Conservation (phyloP, 495 filamentous ascomycete genomes). For the Aspergillus coremiiformis region DNA sequence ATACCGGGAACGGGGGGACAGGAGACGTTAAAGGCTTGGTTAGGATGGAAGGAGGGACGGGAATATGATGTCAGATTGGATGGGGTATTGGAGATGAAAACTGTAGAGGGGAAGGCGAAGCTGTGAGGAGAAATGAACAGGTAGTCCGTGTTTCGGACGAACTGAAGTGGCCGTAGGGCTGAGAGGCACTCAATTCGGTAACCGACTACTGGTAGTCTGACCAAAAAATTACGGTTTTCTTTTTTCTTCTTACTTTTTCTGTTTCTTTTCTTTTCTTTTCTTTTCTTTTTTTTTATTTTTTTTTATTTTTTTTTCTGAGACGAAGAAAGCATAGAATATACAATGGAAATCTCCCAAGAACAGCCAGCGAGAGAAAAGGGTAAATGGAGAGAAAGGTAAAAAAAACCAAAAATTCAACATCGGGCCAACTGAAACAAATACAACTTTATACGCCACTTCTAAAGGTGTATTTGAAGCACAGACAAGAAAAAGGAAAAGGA, state of each 20-base stretch:
- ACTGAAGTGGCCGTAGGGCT: background rate
- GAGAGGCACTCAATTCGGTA: background rate
- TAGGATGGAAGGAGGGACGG: slow-evolving; percentile 64
- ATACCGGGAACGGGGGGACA: slow-evolving; percentile 63
- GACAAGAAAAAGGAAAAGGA: too few species aligned
- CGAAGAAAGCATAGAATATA: too few species aligned
- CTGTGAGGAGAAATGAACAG: slow-evolving; percentile 1
- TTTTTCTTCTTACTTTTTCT: too few species aligned
- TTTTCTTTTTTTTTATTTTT: background rate
- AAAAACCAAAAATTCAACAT: background rate
- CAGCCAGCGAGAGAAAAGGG: background rate
- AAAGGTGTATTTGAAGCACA: too few species aligned
- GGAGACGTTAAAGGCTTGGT: slow-evolving; percentile 63
- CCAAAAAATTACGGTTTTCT: too few species aligned
- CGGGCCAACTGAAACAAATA: too few species aligned
- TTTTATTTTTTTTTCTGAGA: too few species aligned
- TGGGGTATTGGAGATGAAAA: slow-evolving; percentile 42
- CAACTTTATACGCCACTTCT: too few species aligned
- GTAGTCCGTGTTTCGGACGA: background rate
- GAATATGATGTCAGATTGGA: slow-evolving; percentile 57
- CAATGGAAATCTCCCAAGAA: background rate
- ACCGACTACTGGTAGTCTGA: too few species aligned
- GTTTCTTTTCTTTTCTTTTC: too few species aligned
- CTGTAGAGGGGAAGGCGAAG: slow-evolving; percentile 9
- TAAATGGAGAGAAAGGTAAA: background rate